phyloP scores from a whole-genome alignment of 768 basidiomycete species.

The Rhizopogon rudus region DNA sequence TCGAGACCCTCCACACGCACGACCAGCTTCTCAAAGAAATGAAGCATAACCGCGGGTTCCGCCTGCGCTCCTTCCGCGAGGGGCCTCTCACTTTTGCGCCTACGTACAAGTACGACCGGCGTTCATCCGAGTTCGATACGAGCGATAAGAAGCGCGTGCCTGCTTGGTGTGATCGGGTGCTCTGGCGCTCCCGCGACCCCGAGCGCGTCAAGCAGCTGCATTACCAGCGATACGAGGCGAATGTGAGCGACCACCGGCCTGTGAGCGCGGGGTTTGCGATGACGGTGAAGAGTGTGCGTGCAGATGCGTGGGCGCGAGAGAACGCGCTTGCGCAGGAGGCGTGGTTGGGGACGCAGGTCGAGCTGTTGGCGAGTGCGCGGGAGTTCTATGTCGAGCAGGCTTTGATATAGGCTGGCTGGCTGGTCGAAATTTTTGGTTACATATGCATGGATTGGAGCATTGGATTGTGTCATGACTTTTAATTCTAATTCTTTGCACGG shows the following conservation, averaged over 20 bases:
- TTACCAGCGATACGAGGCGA: conserved; percentile 81
- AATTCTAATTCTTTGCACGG: neutral
- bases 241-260: conserved; percentile 88
- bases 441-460: neutral
- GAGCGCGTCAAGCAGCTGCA: conserved; percentile 58
- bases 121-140: conserved; percentile 75
- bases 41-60: conserved; percentile 81
- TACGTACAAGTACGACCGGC: conserved; percentile 93
- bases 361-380: conserved; percentile 24
- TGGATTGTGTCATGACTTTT: neutral
- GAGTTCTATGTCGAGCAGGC: conserved; percentile 31
- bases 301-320: conserved; percentile 50
- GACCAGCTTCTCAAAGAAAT: conserved; percentile 93
- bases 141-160: conserved; percentile 87
- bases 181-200: conserved; percentile 63
- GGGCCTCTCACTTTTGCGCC: conserved; percentile 80
- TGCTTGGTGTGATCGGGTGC: conserved; percentile 95
- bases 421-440: neutral
- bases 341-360: conserved; percentile 40
- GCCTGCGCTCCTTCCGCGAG: conserved; percentile 79
- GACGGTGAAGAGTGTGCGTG: conserved; percentile 67
- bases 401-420: conserved; percentile 16
- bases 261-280: conserved; percentile 76
- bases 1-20: conserved; percentile 57
- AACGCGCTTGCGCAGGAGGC: conserved; percentile 49